phyloP scores from a whole-genome alignment of 75 land plant species.

The Sequoia sempervirens region DNA sequence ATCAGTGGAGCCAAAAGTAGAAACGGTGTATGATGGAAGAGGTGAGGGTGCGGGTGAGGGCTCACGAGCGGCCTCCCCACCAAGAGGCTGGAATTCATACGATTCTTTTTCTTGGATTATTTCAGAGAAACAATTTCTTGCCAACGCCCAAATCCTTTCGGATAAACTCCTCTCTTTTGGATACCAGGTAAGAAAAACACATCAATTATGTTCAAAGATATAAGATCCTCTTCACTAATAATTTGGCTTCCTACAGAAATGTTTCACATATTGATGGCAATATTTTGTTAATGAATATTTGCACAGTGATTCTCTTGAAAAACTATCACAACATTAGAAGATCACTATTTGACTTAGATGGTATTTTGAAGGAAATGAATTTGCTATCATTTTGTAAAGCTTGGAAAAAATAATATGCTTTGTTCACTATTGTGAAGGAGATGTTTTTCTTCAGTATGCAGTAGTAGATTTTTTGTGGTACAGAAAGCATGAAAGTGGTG shows the following conservation, averaged over 20 bases:
- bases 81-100: conserved; percentile 50
- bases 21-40: neutral
- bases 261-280: too few relatives aligned
- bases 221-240: too few relatives aligned
- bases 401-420: too few relatives aligned
- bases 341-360: too few relatives aligned
- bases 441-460: conserved; percentile 32
- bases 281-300: too few relatives aligned
- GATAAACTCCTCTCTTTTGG: conserved; percentile 30
- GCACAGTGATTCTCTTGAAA: too few relatives aligned
- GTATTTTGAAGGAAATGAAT: too few relatives aligned
- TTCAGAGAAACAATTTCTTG: conserved; percentile 36
- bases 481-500: conserved; percentile 23
- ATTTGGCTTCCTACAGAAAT: too few relatives aligned
- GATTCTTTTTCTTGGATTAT: conserved; percentile 48
- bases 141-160: conserved; percentile 32
- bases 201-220: conserved; percentile 8
- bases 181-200: conserved; percentile 6
- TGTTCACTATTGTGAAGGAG: neutral
- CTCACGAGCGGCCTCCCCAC: conserved; percentile 15
- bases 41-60: neutral
- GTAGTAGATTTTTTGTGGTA: conserved; percentile 51
- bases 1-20: neutral
- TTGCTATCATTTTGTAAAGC: too few relatives aligned
- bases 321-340: too few relatives aligned